Conservation (phyloP, 192 early-diverging fungal genomes). For the Coemansia sp. region DNA sequence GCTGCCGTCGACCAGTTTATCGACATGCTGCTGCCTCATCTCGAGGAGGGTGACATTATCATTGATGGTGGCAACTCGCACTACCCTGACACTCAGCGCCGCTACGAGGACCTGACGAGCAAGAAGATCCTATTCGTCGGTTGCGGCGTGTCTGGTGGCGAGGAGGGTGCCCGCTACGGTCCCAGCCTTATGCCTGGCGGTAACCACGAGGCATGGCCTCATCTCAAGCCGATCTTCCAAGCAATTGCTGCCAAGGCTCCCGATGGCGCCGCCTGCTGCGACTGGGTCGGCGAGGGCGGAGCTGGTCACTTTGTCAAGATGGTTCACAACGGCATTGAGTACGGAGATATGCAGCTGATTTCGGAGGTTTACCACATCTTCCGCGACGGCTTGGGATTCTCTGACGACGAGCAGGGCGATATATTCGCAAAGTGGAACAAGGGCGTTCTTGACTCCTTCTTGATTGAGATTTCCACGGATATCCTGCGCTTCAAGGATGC, state of each 20-base stretch:
- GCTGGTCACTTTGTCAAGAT: constrained; percentile 99
- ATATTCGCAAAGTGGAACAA: constrained; percentile 96
- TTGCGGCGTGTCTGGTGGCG: constrained; percentile 97
- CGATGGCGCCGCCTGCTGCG: constrained; percentile 90
- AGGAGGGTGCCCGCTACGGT: constrained; percentile 97
- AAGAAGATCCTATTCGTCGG: constrained; percentile 97
- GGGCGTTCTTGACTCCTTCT: constrained; percentile 95
- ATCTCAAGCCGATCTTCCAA: constrained; percentile 97
- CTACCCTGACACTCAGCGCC: constrained; percentile 94
- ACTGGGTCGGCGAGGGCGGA: constrained; percentile 98
- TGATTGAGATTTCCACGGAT: constrained; percentile 95
- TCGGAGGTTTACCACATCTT: constrained; percentile 94
- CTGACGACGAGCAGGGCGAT: constrained; percentile 86
- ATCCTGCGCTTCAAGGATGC: constrained; percentile 93
- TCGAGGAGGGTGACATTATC: constrained; percentile 93
- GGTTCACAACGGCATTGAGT: constrained; percentile 99
- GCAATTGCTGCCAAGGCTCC: constrained; percentile 87
- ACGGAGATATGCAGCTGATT: constrained; percentile 99
- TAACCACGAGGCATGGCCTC: constrained; percentile 88
- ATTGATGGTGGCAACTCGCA: constrained; percentile 99
- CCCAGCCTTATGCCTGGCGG: constrained; percentile 99
- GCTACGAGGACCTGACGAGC: constrained; percentile 83
- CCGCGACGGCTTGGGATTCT: constrained; percentile 82
- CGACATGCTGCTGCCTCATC: constrained; percentile 81
- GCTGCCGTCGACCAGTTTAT: constrained; percentile 95